Base-by-base conservation (phyloP, 805 yeast genomes). In the Myxozyma mucilagina region DNA sequence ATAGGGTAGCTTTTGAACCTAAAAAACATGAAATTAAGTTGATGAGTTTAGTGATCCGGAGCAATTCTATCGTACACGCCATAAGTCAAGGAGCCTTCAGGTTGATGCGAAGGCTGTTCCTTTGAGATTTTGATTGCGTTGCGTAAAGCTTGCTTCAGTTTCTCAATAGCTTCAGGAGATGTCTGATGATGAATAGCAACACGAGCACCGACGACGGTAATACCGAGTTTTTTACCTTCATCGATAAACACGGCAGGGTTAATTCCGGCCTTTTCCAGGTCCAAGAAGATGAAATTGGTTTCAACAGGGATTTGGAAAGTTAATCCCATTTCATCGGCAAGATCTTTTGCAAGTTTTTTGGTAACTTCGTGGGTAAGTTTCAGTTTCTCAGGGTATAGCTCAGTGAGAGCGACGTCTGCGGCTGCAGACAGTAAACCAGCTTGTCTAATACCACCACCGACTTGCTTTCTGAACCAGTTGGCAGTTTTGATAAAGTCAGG, bases 391-490 rank as follows among this genome's bases (percentile, higher is more conserved):
- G 83, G 77, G 77, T 88, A 85, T 70, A 87, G 88, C 65, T 87
- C 86, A 57, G 88, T 85, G 56, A 92, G 79, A 31, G 96, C 96
- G 54, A 80, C 79, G n/a, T 79, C 73, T 2, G 96, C 97, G 89
- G 92, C 91, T 57, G 83, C 79, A 5, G 93, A 79, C 69, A 92
- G 79, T 75, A 89, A 76, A 59, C 97, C 97, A 42, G 87, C 80
- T 76, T 92, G 97, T 72, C 97, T 82, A 53, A 92, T 84, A 66
- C 97, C 97, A 68, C 97, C 97, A 71, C 97, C 97, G 66, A 84
- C 83, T 76, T 92, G 97, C 71, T 92, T 92, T 68, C 89, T 87
- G 78, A 91, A 87, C 75, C 91, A 96, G 72, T 85, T 86, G 45
- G 94, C 90, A 70, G 84, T 85, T 68, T 78, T 76, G 64, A 90